Evolutionary conservation across 139 green algal genomes (phyloP), one percentile per base, ranked within the genome.

Genomic region (Chlamydomonas sphaeroides): DNA sequence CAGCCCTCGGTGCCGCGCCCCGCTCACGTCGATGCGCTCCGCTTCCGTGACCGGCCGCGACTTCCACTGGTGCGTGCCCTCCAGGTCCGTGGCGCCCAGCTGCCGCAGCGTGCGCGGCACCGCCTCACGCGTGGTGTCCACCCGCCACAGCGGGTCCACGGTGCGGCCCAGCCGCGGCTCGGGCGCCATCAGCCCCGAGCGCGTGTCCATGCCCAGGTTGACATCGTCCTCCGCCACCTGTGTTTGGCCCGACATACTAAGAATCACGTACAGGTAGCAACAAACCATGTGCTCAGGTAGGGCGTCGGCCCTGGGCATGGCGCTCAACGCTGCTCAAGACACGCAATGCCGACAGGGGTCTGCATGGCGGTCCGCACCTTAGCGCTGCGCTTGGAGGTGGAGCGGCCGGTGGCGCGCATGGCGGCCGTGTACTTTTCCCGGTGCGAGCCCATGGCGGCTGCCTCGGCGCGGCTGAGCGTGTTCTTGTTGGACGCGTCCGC

Each of bases 201-300:
- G 81, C 38, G 81, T 86, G 56, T 89, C 78, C 71, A 92, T 69
- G 28, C 88, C 88, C n/a, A 92, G 81, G 83, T 92, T 90, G 26
- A 92, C 71, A 28, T 92, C 88, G 38, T 86, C 49, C 45, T 92
- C 88, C 8, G 83, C 79, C 23, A 87, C 71, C 69, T 78, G 76
- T n/a, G n/a, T n/a, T n/a, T n/a, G n/a, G n/a, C n/a, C n/a, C n/a
- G n/a, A n/a, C n/a, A n/a, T n/a, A n/a, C n/a, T n/a, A n/a, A n/a
- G n/a, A n/a, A n/a, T n/a, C n/a, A n/a, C n/a, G n/a, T n/a, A n/a
- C n/a, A n/a, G n/a, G n/a, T n/a, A n/a, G n/a, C n/a, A n/a, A n/a
- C n/a, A n/a, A n/a, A n/a, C n/a, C n/a, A n/a, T n/a, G n/a, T n/a
- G n/a, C n/a, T n/a, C n/a, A n/a, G n/a, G n/a, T n/a, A n/a, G n/a